Base-by-base conservation (phyloP, 2,329 filamentous ascomycete species). In the Ophiostoma novo-ulmi region DNA sequence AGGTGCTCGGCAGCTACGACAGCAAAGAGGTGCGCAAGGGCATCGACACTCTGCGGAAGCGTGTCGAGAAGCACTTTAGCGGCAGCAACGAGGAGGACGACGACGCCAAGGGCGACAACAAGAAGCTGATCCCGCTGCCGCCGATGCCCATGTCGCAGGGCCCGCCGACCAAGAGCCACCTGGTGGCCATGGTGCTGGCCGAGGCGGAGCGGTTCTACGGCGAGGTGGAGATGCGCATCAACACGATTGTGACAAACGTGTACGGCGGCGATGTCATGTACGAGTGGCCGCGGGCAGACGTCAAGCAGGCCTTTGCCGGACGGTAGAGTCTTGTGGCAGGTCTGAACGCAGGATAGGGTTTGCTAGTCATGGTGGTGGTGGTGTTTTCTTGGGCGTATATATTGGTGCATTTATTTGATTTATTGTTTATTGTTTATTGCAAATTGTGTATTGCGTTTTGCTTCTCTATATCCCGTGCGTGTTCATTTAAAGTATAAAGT, bases 11-110 rank as follows among this genome's bases (percentile, higher is more conserved):
- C 70, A 85, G 86, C 64, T 91, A 95, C 79, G 94, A 98, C 79
- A 84, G 84, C 26, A 94, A 92, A 78, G 93, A 97, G 80, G 87
- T 97, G 63, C 87, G 91, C 74, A 93, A 94, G 78, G 94, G 94
- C n/a, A 90, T 97, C 75, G 93, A 97, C 76, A 87, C 92, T 70
- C 84, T 98, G 75, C 90, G 90, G 76, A 97, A 97, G 82, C 87
- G 94, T 68, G 92, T 98, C 0, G 94, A 98, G 81, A 99, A 98
- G 82, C 94, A 98, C 80, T 98, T 98, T 83, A 93, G 93, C 63
- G 93, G 97, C 75, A 91, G 89, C 5, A 93, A 96, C 75, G 68
- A 70, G 39, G 70, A 71, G 26, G 64, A 69, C 48, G 68, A 36
- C 14, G 68, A 38, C 6, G 26, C 26, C 22, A 39, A 65, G 63